Base-by-base conservation (phyloP, 495 filamentous ascomycete genomes). In the Penicillium odoratum region DNA sequence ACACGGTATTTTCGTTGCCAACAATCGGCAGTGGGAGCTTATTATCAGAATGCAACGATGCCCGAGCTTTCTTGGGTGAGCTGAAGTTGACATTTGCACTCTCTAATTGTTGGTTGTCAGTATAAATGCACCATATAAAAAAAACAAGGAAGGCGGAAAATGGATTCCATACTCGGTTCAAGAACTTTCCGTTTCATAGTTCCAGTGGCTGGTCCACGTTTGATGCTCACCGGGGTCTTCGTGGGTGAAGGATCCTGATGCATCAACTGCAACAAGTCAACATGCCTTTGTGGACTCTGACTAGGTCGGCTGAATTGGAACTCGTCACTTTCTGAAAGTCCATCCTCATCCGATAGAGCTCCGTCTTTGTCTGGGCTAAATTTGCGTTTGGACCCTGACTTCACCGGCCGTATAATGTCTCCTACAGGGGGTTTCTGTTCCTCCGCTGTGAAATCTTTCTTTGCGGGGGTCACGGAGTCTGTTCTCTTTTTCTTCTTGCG, bases 341-440 rank as follows among this genome's bases (percentile, higher is more conserved):
- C 69, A 16, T 80, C 74, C 16, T 15, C 38, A 16, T 15, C 13
- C 28, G 28, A 48, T n/a, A 48, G 21, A 4, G 46, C 28, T 29
- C 34, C 69, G 16, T 81, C 74, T 18, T 84, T 79, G 16, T 87
- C 81, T 5, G 78, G 75, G 57, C 75, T 83, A 29, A 88, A 78
- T 65, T 89, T 89, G 34, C 86, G 71, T 67, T 89, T 89, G 3
- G 82, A 78, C 13, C 82, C 83, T 16, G 76, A 77, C 49, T 78
- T 81, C 1, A 76, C 55, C 13, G 53, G 38, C 29, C 59, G 50
- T 49, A 16, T 46, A 5, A 55, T 11, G 16, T 58, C 36, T 1
- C 11, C 36, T 2, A n/a, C 26, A n/a, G 59, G 40, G 4, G 11
- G 56, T 26, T 53, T 31, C 9, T 45, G 30, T 5, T 28, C 44